phyloP scores from a whole-genome alignment of 148 eudicot species.

The Vaccinium corymbosum region DNA sequence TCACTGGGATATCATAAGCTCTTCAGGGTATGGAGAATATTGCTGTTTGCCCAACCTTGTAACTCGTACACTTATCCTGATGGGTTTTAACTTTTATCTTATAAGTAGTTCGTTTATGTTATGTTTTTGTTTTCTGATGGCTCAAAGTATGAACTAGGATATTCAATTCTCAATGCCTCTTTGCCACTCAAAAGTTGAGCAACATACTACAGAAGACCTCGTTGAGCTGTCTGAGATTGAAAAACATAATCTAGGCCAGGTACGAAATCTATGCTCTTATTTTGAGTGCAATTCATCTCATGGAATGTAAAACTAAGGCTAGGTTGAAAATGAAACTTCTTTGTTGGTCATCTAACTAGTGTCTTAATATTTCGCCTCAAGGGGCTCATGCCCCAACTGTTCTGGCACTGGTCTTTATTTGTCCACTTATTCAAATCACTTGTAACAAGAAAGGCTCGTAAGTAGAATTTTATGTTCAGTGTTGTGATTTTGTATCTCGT shows the following conservation, averaged over 20 bases:
- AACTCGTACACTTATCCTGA: not conserved
- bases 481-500: not conserved
- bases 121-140: conserved; percentile 9
- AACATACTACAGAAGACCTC: conserved; percentile 77
- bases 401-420: not conserved
- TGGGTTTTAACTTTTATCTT: conserved; percentile 7
- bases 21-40: not conserved
- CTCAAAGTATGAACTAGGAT: conserved; percentile 40
- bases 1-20: not conserved
- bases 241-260: conserved; percentile 86
- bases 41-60: not conserved
- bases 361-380: not conserved
- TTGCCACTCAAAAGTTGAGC: conserved; percentile 67
- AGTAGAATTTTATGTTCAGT: not conserved
- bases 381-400: conserved; percentile 2
- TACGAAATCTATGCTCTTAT: conserved; percentile 19
- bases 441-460: not conserved
- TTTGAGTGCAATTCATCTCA: not conserved
- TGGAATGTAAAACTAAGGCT: not conserved
- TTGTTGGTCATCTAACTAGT: not conserved
- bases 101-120: not conserved
- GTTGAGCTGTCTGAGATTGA: conserved; percentile 94
- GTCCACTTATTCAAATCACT: not conserved
- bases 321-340: not conserved
- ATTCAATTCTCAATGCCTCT: conserved; percentile 81